phyloP scores from a whole-genome alignment of 768 basidiomycete genomes.

The Hydnomerulius pinastri region DNA sequence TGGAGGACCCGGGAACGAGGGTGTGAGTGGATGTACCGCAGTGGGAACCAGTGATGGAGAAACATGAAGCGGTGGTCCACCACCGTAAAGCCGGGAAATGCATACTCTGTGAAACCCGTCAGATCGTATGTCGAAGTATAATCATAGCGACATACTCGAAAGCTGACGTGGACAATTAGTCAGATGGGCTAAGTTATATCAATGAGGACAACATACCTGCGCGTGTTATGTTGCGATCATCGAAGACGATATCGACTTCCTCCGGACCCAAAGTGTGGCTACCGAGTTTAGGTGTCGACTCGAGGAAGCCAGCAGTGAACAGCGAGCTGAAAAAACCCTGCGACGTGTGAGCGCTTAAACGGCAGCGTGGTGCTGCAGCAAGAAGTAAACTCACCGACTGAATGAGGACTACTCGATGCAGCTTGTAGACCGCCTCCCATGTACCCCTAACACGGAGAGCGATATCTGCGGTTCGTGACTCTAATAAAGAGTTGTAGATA shows the following conservation, averaged over 20 bases:
- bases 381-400: constrained; percentile 69
- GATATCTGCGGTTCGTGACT: constrained; percentile 76
- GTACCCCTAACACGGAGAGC: constrained; percentile 66
- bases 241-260: constrained; percentile 70
- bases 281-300: constrained; percentile 43
- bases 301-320: constrained; percentile 79
- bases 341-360: constrained; percentile 1
- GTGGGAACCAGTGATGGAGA: constrained; percentile 67
- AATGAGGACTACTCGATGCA: constrained; percentile 86
- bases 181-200: neutral
- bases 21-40: constrained; percentile 66
- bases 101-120: constrained; percentile 58
- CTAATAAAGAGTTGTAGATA: constrained; percentile 72
- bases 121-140: constrained; percentile 2
- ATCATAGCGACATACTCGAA: constrained; percentile 71
- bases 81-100: constrained; percentile 84
- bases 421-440: constrained; percentile 72
- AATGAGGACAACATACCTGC: constrained; percentile 56
- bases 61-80: constrained; percentile 74
- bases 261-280: constrained; percentile 37
- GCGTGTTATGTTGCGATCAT: constrained; percentile 87
- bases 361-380: neutral
- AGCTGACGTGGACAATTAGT: constrained; percentile 45
- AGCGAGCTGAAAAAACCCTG: constrained; percentile 88
- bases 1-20: constrained; percentile 50